phyloP scores from a whole-genome alignment of 768 basidiomycete genomes.

The Cystobasidiopsis lactophilus region DNA sequence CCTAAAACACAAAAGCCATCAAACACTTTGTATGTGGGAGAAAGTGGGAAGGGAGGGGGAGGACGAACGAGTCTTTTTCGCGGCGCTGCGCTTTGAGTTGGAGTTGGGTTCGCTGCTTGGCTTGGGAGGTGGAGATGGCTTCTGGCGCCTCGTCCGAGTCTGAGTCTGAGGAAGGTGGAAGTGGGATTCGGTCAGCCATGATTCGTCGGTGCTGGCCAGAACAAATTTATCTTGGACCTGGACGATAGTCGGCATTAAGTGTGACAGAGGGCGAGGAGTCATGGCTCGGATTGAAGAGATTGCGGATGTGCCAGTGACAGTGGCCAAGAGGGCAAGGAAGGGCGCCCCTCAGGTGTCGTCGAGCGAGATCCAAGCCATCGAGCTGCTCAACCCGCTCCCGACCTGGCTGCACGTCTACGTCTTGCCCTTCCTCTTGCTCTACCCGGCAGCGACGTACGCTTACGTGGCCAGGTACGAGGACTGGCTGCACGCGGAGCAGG shows the following conservation, averaged over 20 bases:
- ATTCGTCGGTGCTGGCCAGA: not conserved
- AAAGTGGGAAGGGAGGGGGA: too few relatives aligned
- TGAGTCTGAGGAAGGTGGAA: too few relatives aligned
- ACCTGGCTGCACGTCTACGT: constrained; percentile 23
- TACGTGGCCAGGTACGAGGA: constrained; percentile 32
- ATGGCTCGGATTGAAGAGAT: not conserved
- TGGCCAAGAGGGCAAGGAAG: too few relatives aligned
- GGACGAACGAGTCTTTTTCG: not conserved
- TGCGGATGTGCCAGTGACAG: not conserved
- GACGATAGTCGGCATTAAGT: not conserved
- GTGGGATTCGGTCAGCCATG: not conserved
- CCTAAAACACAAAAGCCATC: too few relatives aligned
- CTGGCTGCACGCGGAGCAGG: constrained; percentile 6
- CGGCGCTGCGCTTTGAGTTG: not conserved
- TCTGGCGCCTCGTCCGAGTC: not conserved
- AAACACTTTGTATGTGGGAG: too few relatives aligned
- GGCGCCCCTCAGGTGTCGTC: constrained; percentile 26
- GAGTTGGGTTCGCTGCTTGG: not conserved
- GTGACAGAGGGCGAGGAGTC: too few relatives aligned
- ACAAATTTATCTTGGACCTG: not conserved
- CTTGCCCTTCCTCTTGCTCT: constrained; percentile 25
- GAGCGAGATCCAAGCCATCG: constrained; percentile 23
- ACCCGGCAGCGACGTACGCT: constrained; percentile 39
- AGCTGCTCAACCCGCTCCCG: constrained; percentile 27
- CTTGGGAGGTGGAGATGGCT: not conserved